Evolutionary conservation across 2,329 filamentous ascomycete species (phyloP), one percentile per base, ranked within the genome.

Genomic region (Camillea tinctor): DNA sequence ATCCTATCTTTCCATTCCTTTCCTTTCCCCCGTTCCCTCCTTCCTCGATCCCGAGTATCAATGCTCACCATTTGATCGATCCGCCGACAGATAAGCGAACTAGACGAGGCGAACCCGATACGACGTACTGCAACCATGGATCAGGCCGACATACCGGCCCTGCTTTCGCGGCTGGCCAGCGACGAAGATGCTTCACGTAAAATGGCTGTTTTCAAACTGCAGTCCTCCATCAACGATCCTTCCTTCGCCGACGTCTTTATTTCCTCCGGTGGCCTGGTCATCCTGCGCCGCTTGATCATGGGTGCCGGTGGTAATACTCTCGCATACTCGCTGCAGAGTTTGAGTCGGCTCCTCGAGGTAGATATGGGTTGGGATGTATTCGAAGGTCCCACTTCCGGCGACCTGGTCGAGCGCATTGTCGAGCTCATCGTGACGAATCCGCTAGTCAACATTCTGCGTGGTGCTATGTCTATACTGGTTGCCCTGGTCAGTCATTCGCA

Each of bases 141-240:
- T 71, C 86, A 88, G 77, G 84, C 84, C 69, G 86, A 88, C 68
- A 86, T 89, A 67, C 86, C 86, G 54, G 83, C 84, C 73, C 81
- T 89, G 67, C 79, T 89, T 68, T 80, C 84, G 77, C 85, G 86
- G 66, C 79, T 89, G 62, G 80, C 84, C 49, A 88, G 86, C 77
- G 84, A 88, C 68, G 86, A 97, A 77, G 95, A 99, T 81, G 93
- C 92, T 59, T 89, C 92, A 68, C 92, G 93, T 72, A 99, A 99
- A 77, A 97, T 98, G 92, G 95, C 95, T 62, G 95, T 96, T 62
- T 99, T 99, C 85, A 97, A 97, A 80, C 87, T 99, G 66, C 95
- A 99, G 77, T 89, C 86, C 65, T 93, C 92, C 64, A 97, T 99
- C 76, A 94, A 93, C 73, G 95, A 99, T 77, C 94, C 94, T 23